phyloP scores from a whole-genome alignment of 1,139 yeast genomes.

The Candida sanyaensis region DNA sequence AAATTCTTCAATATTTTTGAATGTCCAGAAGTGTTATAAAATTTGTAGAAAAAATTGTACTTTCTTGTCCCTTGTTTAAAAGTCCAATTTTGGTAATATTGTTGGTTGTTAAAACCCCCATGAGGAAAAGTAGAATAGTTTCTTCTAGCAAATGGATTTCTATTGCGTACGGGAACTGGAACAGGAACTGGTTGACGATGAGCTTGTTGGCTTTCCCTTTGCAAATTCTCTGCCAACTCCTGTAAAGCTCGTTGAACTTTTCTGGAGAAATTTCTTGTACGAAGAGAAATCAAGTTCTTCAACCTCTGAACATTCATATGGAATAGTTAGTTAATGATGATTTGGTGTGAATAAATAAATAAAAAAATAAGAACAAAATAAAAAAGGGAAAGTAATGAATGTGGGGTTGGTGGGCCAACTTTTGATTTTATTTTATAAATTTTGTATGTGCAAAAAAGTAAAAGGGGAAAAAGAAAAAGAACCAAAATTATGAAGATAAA shows the following conservation, averaged over 20 bases:
- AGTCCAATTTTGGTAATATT: conserved; percentile 10
- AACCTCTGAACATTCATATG: conserved; percentile 14
- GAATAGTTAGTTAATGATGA: neutral
- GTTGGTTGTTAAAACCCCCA: neutral
- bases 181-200: conserved; percentile 19
- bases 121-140: neutral
- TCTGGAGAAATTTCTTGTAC: conserved; percentile 28
- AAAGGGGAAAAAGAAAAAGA: no score
- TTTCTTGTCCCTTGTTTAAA: conserved; percentile 1
- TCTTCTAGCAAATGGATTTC: conserved; percentile 2
- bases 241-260: conserved; percentile 32
- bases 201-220: conserved; percentile 9
- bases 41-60: conserved; percentile 10
- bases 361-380: no score
- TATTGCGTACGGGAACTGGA: conserved; percentile 8
- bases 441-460: no score
- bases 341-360: neutral
- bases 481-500: no score
- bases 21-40: conserved; percentile 6
- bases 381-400: neutral
- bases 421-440: no score
- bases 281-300: conserved; percentile 21
- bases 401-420: no score
- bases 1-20: conserved; percentile 12
- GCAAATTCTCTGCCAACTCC: conserved; percentile 30